A percentile compares a stretch with the other conserved stretches of the same genome.
Evolutionary conservation across 2,329 filamentous ascomycete species (phyloP).

Genomic region (Sporothrix phasma): DNA sequence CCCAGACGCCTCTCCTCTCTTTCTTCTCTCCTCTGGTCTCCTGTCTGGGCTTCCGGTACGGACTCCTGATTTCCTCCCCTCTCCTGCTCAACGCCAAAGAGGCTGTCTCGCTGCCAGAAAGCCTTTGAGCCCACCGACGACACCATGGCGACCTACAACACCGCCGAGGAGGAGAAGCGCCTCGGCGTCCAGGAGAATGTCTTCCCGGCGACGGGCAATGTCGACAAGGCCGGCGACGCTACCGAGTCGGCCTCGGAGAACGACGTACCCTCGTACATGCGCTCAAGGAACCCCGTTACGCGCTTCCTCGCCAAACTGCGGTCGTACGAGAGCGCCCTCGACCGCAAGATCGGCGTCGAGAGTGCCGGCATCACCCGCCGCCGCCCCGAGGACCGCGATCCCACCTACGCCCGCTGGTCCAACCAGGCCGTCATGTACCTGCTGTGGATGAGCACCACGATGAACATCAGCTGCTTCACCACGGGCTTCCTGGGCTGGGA

Average conservation of each 20-base stretch:
- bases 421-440: constrained; percentile 40
- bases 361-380: constrained; percentile 37
- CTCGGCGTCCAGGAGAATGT: constrained; percentile 12
- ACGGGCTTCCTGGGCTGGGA: constrained; percentile 42
- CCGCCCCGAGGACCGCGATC: constrained; percentile 33
- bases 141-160: constrained; percentile 10
- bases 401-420: constrained; percentile 28
- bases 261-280: constrained; percentile 14
- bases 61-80: background rate
- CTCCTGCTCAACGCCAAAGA: background rate
- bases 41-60: background rate
- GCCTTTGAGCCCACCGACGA: background rate
- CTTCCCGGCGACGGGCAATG: background rate
- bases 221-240: background rate
- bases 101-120: background rate
- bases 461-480: constrained; percentile 42
- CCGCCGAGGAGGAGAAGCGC: constrained; percentile 18
- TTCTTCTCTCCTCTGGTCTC: background rate
- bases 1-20: background rate
- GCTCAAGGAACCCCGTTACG: constrained; percentile 15
- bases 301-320: constrained; percentile 30
- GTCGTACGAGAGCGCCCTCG: constrained; percentile 33
- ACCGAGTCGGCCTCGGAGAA: background rate
- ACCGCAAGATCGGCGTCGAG: constrained; percentile 39
- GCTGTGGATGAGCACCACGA: constrained; percentile 41